phyloP scores from a whole-genome alignment of 768 basidiomycete species.

The Pisolithus orientalis region DNA sequence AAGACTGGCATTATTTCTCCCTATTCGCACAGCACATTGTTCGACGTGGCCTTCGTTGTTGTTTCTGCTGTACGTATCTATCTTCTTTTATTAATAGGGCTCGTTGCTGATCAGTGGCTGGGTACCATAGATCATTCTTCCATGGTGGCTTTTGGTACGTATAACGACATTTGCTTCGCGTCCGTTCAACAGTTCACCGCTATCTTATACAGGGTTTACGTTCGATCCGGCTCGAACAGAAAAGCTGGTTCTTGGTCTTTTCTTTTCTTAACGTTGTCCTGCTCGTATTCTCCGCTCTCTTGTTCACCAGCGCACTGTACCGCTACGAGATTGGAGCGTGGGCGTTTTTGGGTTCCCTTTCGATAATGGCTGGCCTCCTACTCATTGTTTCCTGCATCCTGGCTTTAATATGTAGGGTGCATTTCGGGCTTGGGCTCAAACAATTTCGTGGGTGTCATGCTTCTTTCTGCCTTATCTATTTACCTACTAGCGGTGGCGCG shows the following conservation, averaged over 20 bases:
- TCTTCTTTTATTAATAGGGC: too few species aligned
- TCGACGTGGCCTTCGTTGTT: slow-evolving; percentile 36
- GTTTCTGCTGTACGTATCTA: slow-evolving; percentile 33
- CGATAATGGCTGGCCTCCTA: slow-evolving; percentile 34
- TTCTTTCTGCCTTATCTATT: not conserved
- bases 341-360: slow-evolving; percentile 44
- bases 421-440: slow-evolving; percentile 50
- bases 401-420: slow-evolving; percentile 42
- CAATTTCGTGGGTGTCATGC: slow-evolving; percentile 39
- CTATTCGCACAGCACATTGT: slow-evolving; percentile 30
- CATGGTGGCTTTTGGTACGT: slow-evolving; percentile 43
- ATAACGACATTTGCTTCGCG: not conserved
- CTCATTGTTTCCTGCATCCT: slow-evolving; percentile 36
- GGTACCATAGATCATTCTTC: slow-evolving; percentile 32
- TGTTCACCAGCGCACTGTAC: slow-evolving; percentile 36
- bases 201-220: slow-evolving; percentile 38
- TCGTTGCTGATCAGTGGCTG: not conserved
- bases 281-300: slow-evolving; percentile 31
- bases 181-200: not conserved
- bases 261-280: slow-evolving; percentile 32
- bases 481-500: too few species aligned
- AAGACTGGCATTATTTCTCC: slow-evolving; percentile 29
- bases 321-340: slow-evolving; percentile 30
- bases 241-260: slow-evolving; percentile 34
- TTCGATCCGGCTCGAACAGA: slow-evolving; percentile 41